Conservation (phyloP, 345 rosid genomes). For the Citrus trifoliata region DNA sequence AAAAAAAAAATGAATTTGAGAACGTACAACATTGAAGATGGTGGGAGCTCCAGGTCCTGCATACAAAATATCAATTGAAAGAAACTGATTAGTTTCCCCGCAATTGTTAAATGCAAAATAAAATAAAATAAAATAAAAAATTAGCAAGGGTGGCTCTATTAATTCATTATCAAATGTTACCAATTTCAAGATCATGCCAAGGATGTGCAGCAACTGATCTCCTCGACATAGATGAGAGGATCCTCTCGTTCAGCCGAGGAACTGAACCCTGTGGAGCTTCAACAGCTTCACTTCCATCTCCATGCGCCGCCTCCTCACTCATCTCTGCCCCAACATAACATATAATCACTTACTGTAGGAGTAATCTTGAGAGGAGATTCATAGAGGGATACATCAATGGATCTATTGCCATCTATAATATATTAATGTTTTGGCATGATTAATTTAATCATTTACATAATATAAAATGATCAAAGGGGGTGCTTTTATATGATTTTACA, state of each 20-base stretch:
- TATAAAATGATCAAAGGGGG: neutral
- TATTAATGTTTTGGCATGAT: too few species aligned
- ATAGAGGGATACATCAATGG: neutral
- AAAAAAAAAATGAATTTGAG: neutral
- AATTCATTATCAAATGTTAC: slow-evolving; percentile 27
- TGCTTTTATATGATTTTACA: neutral
- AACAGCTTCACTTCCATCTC: slow-evolving; percentile 23
- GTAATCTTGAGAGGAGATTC: too few species aligned
- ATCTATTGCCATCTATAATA: neutral
- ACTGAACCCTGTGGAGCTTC: slow-evolving; percentile 20
- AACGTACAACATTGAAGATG: slow-evolving; percentile 63
- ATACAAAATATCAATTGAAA: slow-evolving; percentile 14
- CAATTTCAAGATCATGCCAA: slow-evolving; percentile 99
- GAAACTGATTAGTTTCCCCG: slow-evolving; percentile 17
- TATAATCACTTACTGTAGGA: neutral
- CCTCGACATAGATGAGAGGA: slow-evolving; percentile 87
- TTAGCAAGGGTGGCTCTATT: neutral
- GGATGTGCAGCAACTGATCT: slow-evolving; percentile 99
- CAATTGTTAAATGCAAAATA: neutral
- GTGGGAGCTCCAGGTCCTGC: slow-evolving; percentile 91
- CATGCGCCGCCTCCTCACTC: slow-evolving; percentile 36
- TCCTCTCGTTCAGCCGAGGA: slow-evolving; percentile 84
- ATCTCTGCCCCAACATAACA: slow-evolving; percentile 27
- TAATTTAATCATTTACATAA: neutral
- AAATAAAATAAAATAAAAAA: neutral